A percentile compares a stretch with the other conserved stretches of the same genome.
Conservation (phyloP, 768 basidiomycete genomes). For the Boletus rubescentipes region DNA sequence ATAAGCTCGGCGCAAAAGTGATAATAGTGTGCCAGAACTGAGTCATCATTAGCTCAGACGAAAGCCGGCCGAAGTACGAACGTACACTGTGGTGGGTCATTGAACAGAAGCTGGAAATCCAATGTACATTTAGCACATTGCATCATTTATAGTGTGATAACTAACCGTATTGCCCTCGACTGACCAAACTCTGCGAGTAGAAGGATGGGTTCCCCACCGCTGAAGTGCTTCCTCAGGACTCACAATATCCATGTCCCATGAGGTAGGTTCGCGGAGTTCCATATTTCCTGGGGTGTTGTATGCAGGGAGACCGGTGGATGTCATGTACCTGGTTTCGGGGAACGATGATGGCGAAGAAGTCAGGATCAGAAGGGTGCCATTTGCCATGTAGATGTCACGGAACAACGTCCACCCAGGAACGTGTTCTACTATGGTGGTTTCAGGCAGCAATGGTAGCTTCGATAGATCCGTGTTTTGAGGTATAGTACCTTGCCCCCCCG, state of each 20-base stretch:
- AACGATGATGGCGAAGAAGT: constrained; percentile 44
- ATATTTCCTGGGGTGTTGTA: constrained; percentile 63
- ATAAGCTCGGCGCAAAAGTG: constrained; percentile 84
- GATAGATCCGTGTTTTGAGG: neutral
- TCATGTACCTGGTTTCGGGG: constrained; percentile 56
- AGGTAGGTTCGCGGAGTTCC: constrained; percentile 63
- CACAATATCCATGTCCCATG: constrained; percentile 60
- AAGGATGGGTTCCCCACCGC: constrained; percentile 55
- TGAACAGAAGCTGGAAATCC: constrained; percentile 48
- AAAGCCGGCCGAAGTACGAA: neutral
- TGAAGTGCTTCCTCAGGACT: constrained; percentile 55
- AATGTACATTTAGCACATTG: constrained; percentile 3
- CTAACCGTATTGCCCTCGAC: constrained; percentile 74
- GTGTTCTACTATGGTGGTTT: constrained; percentile 59
- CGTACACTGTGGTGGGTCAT: constrained; percentile 65
- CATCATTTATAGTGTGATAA: neutral
- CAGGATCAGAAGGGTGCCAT: constrained; percentile 76
- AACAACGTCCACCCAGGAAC: constrained; percentile 87
- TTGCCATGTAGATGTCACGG: constrained; percentile 79
- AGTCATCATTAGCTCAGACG: neutral
- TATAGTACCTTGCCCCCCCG: neutral
- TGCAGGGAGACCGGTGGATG: constrained; percentile 62
- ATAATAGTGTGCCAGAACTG: constrained; percentile 81
- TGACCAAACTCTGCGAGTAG: constrained; percentile 55
- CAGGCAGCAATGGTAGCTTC: constrained; percentile 36